Evolutionary conservation across 768 basidiomycete genomes (phyloP), one percentile per base, ranked within the genome.

Genomic region (Panellus pusillus): DNA sequence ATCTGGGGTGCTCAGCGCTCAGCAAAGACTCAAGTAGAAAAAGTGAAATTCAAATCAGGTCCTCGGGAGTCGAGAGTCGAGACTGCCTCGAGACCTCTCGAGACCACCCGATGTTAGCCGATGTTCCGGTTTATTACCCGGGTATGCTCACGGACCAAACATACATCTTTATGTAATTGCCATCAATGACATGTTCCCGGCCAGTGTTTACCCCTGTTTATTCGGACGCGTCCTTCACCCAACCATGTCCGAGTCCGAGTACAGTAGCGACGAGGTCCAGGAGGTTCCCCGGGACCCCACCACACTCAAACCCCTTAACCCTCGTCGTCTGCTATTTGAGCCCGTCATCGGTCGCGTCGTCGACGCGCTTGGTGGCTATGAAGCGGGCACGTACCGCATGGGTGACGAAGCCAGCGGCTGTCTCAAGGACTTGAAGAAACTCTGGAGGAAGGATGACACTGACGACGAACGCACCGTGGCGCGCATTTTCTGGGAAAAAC

Each of bases 381-480:
- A 93, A 69, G 78, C 68, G 15, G 79, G 76, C 18, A 69, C 65
- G 5, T 93, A 93, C 69, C 75, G 84, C 39, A 80, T 92, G 64
- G 91, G 91, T 39, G 91, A 93, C 73, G 84, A 91, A 57, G 84
- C 79, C n/a, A 74, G 75, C 54, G 89, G 89, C 2, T 96, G 93
- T 70, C 69, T 99, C 61, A 91, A 91, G 63, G 97, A 98, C 68
- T 77, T 99, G 55, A 98, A 98, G 74, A 91, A 86, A 62, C 80
- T 96, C 44, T 98, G 96, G 97, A 74, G 95, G 47, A 89, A 92
- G 69, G 97, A 99, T 69, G 97, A 98, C 64, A 87, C 87, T 0
- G 97, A 99, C 70, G 96, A 98, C 67, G 94, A 95, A 66, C 83
- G 97, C 15, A 98, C 94, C 1, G 89, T 98, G 1, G 93, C 96